These are phyloP conservation scores for Apocynum venetum DNA, from an alignment of 257 asterid species.

Conservation along the genomic window DNA sequence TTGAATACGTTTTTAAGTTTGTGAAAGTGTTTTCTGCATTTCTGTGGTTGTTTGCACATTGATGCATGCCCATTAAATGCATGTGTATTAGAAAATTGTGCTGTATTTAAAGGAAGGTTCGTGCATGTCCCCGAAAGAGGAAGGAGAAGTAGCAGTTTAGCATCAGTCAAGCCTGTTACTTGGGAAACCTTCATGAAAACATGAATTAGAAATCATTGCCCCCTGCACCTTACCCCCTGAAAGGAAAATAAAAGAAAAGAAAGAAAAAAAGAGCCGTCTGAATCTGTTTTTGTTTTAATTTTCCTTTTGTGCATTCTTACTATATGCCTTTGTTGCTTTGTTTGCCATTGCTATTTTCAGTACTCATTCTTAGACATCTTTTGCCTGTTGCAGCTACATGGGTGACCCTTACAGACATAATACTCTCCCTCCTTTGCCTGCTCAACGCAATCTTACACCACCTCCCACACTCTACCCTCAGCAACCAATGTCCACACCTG, in stretches of 20 bases:
- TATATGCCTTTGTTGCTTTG: neutral
- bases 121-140: neutral
- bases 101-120: neutral
- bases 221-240: too few relatives aligned
- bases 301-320: neutral
- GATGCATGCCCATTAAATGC: neutral
- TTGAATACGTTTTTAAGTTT: neutral
- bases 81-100: neutral
- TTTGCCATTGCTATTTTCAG: neutral
- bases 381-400: constrained; percentile 37
- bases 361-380: neutral
- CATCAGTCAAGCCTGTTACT: neutral
- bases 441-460: constrained; percentile 87
- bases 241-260: too few relatives aligned
- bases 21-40: neutral
- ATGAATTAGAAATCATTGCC: neutral
- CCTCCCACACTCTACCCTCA: constrained; percentile 98
- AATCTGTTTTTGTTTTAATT: neutral
- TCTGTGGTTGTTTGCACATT: neutral
- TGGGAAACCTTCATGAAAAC: neutral
- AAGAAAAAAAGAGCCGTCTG: neutral
- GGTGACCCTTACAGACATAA: constrained; percentile 71
- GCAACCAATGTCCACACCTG: constrained; percentile 93
- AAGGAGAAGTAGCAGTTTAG: neutral
- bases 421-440: constrained; percentile 87